Percentiles rank a stretch among this genome's conserved stretches.
These are phyloP conservation scores for Apiospora malaysiana DNA, from an alignment of 2,329 filamentous ascomycete genomes.

Conservation along the genomic window DNA sequence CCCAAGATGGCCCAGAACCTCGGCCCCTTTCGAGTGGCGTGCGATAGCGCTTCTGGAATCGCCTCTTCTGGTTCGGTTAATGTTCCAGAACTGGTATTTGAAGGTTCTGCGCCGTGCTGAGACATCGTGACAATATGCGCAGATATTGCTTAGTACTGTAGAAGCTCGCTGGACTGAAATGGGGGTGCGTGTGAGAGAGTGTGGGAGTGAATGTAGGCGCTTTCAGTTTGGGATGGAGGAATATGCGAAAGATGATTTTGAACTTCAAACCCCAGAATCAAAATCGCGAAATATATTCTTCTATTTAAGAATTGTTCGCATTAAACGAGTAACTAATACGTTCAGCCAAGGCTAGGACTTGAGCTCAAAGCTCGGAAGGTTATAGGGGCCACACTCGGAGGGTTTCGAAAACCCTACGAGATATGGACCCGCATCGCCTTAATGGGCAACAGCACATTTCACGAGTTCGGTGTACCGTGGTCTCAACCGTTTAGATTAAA, in stretches of 20 bases:
- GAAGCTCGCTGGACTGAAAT: too few relatives aligned
- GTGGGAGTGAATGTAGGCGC: too few relatives aligned
- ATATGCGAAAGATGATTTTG: too few relatives aligned
- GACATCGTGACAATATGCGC: too few relatives aligned
- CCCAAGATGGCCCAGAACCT: slow-evolving; percentile 9
- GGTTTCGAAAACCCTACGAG: not conserved
- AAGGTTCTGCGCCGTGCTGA: not conserved
- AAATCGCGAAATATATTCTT: too few relatives aligned
- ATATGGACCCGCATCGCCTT: too few relatives aligned
- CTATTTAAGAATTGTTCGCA: not conserved
- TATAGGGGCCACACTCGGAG: not conserved
- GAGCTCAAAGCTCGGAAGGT: not conserved
- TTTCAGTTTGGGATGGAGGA: too few relatives aligned
- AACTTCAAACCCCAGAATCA: too few relatives aligned
- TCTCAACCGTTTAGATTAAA: not conserved
- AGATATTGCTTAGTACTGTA: too few relatives aligned
- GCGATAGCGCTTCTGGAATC: not conserved
- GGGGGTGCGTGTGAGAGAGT: too few relatives aligned
- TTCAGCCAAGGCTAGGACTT: not conserved
- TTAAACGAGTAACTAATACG: not conserved
- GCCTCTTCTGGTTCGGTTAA: not conserved
- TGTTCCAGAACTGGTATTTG: not conserved
- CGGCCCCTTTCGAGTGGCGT: not conserved
- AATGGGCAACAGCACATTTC: too few relatives aligned
- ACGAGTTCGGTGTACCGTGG: too few relatives aligned